Conservation (phyloP, 768 basidiomycete species). For the Suillus brevipes region DNA sequence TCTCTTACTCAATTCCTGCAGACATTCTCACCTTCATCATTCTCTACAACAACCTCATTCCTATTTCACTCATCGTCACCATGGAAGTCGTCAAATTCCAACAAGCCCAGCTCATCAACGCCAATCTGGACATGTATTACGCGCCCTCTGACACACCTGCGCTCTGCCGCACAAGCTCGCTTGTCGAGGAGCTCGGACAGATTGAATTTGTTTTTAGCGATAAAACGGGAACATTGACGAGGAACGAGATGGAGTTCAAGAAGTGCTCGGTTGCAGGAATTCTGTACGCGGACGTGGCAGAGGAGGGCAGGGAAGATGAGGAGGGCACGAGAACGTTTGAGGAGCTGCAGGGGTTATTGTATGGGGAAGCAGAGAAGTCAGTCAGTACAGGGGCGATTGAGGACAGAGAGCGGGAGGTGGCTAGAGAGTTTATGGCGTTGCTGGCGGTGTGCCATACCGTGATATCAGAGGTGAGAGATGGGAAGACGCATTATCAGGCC, state of each 20-base stretch:
- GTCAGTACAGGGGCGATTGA: slow-evolving; percentile 26
- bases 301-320: slow-evolving; percentile 70
- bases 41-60: slow-evolving; percentile 98
- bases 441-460: slow-evolving; percentile 98
- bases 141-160: slow-evolving; percentile 94
- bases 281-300: slow-evolving; percentile 88
- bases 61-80: slow-evolving; percentile 97
- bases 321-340: slow-evolving; percentile 80
- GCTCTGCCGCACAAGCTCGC: slow-evolving; percentile 93
- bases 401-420: slow-evolving; percentile 47
- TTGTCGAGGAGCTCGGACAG: slow-evolving; percentile 98
- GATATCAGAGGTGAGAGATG: slow-evolving; percentile 88
- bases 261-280: slow-evolving; percentile 85
- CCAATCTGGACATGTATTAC: slow-evolving; percentile 98
- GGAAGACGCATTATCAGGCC: slow-evolving; percentile 92
- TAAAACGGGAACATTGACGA: slow-evolving; percentile 92
- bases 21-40: slow-evolving; percentile 99
- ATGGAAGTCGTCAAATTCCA: slow-evolving; percentile 99
- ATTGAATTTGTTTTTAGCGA: slow-evolving; percentile 97
- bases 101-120: slow-evolving; percentile 96
- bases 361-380: slow-evolving; percentile 30
- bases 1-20: slow-evolving; percentile 31
- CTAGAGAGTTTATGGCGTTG: slow-evolving; percentile 75
- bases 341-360: slow-evolving; percentile 61
- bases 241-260: slow-evolving; percentile 99